phyloP scores from a whole-genome alignment of 2,329 filamentous ascomycete species.

The Ophiostoma pallidulum region DNA sequence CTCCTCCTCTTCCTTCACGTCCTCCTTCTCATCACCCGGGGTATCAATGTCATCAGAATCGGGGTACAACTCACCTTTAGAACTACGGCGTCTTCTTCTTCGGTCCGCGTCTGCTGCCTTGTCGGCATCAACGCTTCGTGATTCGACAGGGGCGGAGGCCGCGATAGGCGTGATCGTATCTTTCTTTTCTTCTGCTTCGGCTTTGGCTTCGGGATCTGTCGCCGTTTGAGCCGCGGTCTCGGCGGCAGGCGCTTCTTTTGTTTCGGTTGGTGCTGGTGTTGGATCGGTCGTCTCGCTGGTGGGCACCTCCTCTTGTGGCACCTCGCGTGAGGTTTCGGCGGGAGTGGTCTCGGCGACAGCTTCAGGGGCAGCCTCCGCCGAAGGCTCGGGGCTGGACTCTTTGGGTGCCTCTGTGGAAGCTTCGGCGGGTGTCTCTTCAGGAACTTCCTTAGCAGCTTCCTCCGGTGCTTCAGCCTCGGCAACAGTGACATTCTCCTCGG shows the following conservation, averaged over 20 bases:
- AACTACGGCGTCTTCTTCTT: neutral
- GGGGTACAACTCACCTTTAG: neutral
- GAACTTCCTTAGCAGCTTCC: neutral
- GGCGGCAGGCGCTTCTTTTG: neutral
- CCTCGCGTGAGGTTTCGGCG: conserved; percentile 6
- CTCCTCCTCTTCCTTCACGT: neutral
- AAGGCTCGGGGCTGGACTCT: no score
- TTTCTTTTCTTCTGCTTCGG: conserved; percentile 5
- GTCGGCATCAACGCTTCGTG: neutral
- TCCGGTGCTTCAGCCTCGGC: neutral
- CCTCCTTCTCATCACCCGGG: neutral
- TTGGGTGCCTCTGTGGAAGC: conserved; percentile 5
- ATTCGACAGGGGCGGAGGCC: neutral
- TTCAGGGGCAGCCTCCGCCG: conserved; percentile 7
- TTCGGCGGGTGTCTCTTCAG: neutral
- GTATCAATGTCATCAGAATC: neutral
- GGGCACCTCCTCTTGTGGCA: conserved; percentile 1
- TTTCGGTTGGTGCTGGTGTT: conserved; percentile 2
- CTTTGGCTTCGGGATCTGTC: no score
- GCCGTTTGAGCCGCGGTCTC: conserved; percentile 5
- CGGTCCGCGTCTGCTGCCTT: neutral
- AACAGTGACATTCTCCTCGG: no score
- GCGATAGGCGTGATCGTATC: neutral
- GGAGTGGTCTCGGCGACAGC: conserved; percentile 3
- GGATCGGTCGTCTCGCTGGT: neutral